These are phyloP conservation scores for Poteriospumella lacustris DNA, from an alignment of 108 stramenopile genomes.

Conservation along the genomic window DNA sequence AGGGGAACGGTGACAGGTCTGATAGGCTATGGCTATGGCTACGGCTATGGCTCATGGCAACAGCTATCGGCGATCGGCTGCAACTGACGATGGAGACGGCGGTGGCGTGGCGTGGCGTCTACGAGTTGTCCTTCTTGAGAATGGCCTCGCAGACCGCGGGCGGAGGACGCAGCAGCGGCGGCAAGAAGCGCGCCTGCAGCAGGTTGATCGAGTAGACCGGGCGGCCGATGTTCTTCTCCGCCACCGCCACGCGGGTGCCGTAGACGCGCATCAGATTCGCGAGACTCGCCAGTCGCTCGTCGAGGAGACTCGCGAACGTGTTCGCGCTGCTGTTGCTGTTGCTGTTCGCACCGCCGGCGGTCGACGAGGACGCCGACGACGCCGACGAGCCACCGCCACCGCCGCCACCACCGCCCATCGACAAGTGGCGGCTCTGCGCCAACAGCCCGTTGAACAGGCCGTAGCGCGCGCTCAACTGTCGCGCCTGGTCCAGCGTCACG, in stretches of 20 bases:
- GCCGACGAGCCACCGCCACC: constrained; percentile 31
- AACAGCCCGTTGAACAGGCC: too few species aligned
- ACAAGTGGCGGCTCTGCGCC: too few species aligned
- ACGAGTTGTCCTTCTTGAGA: constrained; percentile 24
- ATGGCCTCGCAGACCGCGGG: constrained; percentile 4
- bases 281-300: not conserved
- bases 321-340: too few species aligned
- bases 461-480: not conserved
- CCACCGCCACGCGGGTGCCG: constrained; percentile 37
- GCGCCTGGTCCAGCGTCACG: constrained; percentile 44
- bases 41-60: too few species aligned
- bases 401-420: constrained; percentile 21
- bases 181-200: constrained; percentile 53
- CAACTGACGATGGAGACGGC: too few species aligned
- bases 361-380: constrained; percentile 36
- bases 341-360: too few species aligned
- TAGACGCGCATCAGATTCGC: constrained; percentile 37
- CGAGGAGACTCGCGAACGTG: too few species aligned
- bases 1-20: too few species aligned
- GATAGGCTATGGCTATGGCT: too few species aligned
- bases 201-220: constrained; percentile 54
- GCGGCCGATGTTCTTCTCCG: constrained; percentile 56
- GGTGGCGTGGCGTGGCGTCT: too few species aligned
- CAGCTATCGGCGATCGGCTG: too few species aligned
- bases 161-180: constrained; percentile 48